Evolutionary conservation across 2,329 filamentous ascomycete species (phyloP).

Genomic region (Ophiognomonia clavigignenti-juglandacearum): DNA sequence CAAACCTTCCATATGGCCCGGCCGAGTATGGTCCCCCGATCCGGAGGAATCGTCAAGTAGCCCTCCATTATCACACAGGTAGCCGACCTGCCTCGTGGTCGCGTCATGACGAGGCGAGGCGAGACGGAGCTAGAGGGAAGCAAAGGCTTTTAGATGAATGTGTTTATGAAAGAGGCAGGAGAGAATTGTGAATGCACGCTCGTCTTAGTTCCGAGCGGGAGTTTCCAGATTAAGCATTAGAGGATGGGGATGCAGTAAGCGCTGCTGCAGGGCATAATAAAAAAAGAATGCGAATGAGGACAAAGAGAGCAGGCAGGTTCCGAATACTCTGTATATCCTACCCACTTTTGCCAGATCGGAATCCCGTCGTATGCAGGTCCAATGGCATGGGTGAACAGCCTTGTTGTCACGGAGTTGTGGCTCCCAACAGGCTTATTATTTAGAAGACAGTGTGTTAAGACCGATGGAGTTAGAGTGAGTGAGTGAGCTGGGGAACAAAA

Average conservation of each 20-base stretch:
- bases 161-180: conserved; percentile 1
- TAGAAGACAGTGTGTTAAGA: too few relatives aligned
- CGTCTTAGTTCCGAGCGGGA: too few relatives aligned
- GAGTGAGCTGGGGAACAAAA: too few relatives aligned
- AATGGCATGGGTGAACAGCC: conserved; percentile 1
- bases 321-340: background rate
- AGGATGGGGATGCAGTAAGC: too few relatives aligned
- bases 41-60: conserved; percentile 43
- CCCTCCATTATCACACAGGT: conserved; percentile 39
- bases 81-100: conserved; percentile 7
- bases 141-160: too few relatives aligned
- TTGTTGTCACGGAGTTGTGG: background rate
- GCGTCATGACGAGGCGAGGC: background rate
- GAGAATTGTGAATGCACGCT: background rate
- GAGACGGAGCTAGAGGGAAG: background rate
- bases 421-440: background rate
- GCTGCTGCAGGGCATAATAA: background rate
- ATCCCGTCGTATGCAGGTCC: background rate
- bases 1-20: conserved; percentile 49
- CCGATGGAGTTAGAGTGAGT: too few relatives aligned
- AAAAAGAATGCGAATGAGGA: background rate
- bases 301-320: background rate
- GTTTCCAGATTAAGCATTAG: background rate
- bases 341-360: background rate
- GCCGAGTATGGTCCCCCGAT: conserved; percentile 47